Base-by-base conservation (phyloP, 208 protist species). In the Trichomonas tenax region DNA sequence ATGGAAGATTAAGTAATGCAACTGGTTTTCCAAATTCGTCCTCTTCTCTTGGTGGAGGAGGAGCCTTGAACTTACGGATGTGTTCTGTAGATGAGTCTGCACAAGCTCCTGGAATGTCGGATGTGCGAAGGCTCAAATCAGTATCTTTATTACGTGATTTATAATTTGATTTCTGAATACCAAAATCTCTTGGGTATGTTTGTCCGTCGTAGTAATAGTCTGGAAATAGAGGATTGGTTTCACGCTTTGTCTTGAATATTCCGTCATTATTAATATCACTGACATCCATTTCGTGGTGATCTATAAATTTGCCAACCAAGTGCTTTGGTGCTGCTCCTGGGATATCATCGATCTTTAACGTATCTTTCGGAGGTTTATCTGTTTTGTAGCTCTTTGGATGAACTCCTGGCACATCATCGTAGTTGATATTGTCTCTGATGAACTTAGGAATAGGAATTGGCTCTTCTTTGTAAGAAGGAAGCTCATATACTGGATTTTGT, bases 321-420 rank as follows among this genome's bases (percentile, higher is more conserved):
- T 51, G 17, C 38, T 41, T 48, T 38, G 86, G 86, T 38, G 15
- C 40, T n/a, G 86, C 44, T 48, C 86, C 86, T 93, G 40, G 26
- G 44, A 93, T 93, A 51, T 93, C 86, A 93, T 93, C 44, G n/a
- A 93, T 26, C 21, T 51, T 48, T 23, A 93, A 17, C 1, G 44
- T 93, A 51, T 93, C 86, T 23, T 44, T 23, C 21, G 86, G 44
- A 51, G 86, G 86, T 21, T 93, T 93, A 38, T 48, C 26, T 58
- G 86, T 48, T 26, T 93, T 48, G 46, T 93, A 93, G n/a, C 14
- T 34, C n/a, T 93, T 93, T n/a, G 86, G 34, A 93, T 93, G 86
- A 38, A 40, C 44, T 38, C 86, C 86, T 38, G 40, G 86, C 0
- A 93, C 51, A 51, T 93, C 86, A 51, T 93, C 86, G 31, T 48